These are phyloP conservation scores for Kazachstania taianensis DNA, from an alignment of 805 yeast genomes.

Conservation along the genomic window DNA sequence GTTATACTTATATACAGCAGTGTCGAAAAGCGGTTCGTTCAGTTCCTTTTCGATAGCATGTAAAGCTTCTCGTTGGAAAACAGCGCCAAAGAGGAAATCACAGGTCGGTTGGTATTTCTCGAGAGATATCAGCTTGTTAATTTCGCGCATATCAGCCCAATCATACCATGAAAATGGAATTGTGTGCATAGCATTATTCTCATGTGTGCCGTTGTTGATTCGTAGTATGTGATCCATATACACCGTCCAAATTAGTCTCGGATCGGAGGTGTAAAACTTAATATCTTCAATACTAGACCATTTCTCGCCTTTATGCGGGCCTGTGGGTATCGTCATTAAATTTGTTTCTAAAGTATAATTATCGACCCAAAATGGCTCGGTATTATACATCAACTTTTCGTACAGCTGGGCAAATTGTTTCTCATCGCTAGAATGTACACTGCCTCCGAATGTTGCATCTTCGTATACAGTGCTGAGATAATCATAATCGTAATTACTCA, in stretches of 20 bases:
- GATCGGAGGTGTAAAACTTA: slow-evolving; percentile 42
- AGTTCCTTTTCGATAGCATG: slow-evolving; percentile 13
- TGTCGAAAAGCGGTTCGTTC: slow-evolving; percentile 13
- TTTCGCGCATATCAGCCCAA: slow-evolving; percentile 39
- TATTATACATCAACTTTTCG: slow-evolving; percentile 15
- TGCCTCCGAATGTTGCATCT: no score
- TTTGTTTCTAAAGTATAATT: slow-evolving; percentile 14
- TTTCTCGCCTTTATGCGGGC: slow-evolving; percentile 11
- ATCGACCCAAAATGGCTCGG: slow-evolving; percentile 15
- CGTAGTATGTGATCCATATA: slow-evolving; percentile 33
- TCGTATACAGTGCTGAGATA: no score
- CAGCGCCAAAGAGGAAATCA: slow-evolving; percentile 14
- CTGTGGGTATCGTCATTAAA: slow-evolving; percentile 16
- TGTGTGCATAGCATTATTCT: slow-evolving; percentile 1
- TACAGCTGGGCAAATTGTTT: slow-evolving; percentile 12
- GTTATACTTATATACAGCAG: slow-evolving; percentile 14
- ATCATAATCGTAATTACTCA: no score
- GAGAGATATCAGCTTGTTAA: slow-evolving; percentile 30
- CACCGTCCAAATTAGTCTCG: slow-evolving; percentile 45
- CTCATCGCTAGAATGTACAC: no score
- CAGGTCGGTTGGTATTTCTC: slow-evolving; percentile 12
- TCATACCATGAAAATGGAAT: slow-evolving; percentile 51
- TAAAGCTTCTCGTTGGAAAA: slow-evolving; percentile 12
- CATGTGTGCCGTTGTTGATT: background rate
- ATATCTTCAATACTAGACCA: slow-evolving; percentile 15